Evolutionary conservation across 768 basidiomycete species (phyloP).

Genomic region (Pholiota molesta): DNA sequence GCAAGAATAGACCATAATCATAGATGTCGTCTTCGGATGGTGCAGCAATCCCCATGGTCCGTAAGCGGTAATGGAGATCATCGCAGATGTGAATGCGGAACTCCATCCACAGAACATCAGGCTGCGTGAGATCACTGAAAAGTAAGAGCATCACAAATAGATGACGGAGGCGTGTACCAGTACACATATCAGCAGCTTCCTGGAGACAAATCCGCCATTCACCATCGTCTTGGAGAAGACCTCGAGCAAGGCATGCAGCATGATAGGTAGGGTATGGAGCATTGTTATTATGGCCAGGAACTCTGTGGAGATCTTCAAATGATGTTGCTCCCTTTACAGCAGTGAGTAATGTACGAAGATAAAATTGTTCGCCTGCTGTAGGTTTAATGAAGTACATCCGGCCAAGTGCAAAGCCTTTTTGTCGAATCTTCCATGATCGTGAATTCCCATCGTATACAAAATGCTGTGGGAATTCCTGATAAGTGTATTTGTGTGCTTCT

Average conservation of each 20-base stretch:
- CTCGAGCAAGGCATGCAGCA: constrained; percentile 38
- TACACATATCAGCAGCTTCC: constrained; percentile 41
- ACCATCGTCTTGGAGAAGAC: constrained; percentile 41
- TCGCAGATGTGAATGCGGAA: constrained; percentile 42
- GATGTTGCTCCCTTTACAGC: constrained; percentile 38
- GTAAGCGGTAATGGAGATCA: constrained; percentile 34
- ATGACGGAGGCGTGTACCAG: constrained; percentile 34
- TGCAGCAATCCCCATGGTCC: constrained; percentile 2
- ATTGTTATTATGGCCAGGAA: constrained; percentile 13
- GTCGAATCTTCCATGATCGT: constrained; percentile 31
- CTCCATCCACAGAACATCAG: constrained; percentile 40
- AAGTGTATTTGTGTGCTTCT: too few species aligned
- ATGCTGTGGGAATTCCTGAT: constrained; percentile 24
- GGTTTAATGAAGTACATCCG: constrained; percentile 42
- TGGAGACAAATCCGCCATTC: constrained; percentile 43
- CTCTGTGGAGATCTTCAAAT: constrained; percentile 26
- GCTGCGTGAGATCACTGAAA: constrained; percentile 30
- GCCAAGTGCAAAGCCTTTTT: constrained; percentile 37
- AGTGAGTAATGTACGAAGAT: constrained; percentile 42
- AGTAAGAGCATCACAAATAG: constrained; percentile 44
- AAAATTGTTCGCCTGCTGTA: constrained; percentile 40
- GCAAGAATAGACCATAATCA: constrained; percentile 43
- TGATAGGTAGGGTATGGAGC: constrained; percentile 30
- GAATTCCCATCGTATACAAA: constrained; percentile 13
- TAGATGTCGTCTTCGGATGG: constrained; percentile 27